Conservation (phyloP, 2,329 filamentous ascomycete genomes). For the Aciculosporium take region DNA sequence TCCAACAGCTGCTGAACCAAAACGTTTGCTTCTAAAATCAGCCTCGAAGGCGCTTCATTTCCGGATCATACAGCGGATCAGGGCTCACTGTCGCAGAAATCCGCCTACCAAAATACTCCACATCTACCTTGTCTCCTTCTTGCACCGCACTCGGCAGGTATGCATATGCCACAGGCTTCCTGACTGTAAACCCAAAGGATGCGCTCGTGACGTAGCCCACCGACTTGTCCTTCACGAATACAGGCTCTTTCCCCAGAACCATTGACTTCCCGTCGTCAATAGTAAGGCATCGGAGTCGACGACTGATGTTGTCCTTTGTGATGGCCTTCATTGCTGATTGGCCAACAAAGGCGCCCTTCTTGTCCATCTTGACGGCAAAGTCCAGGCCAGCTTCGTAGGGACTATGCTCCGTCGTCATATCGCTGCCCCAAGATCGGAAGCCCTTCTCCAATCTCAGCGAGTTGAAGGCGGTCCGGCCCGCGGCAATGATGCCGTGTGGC, state of each 20-base stretch:
- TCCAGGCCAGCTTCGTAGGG: conserved; percentile 44
- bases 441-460: conserved; percentile 46
- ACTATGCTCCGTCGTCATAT: conserved; percentile 47
- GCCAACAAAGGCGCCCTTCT: conserved; percentile 34
- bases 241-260: conserved; percentile 47
- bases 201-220: conserved; percentile 46
- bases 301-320: conserved; percentile 19
- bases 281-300: conserved; percentile 33
- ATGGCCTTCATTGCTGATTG: conserved; percentile 30
- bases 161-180: conserved; percentile 45
- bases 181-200: conserved; percentile 44
- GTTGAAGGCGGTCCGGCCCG: conserved; percentile 43
- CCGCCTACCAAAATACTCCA: conserved; percentile 45
- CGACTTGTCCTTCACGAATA: conserved; percentile 31
- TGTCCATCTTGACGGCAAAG: conserved; percentile 31
- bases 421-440: conserved; percentile 39
- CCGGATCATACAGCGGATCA: conserved; percentile 24
- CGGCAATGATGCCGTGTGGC: conserved; percentile 40
- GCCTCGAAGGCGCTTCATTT: conserved; percentile 5
- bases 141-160: conserved; percentile 34
- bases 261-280: conserved; percentile 42
- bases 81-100: conserved; percentile 37
- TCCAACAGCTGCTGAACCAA: too few species aligned
- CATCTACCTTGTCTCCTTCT: conserved; percentile 37
- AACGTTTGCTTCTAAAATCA: too few species aligned